Conservation (phyloP, 176 grass and related monocot genomes). For the Guadua angustifolia region DNA sequence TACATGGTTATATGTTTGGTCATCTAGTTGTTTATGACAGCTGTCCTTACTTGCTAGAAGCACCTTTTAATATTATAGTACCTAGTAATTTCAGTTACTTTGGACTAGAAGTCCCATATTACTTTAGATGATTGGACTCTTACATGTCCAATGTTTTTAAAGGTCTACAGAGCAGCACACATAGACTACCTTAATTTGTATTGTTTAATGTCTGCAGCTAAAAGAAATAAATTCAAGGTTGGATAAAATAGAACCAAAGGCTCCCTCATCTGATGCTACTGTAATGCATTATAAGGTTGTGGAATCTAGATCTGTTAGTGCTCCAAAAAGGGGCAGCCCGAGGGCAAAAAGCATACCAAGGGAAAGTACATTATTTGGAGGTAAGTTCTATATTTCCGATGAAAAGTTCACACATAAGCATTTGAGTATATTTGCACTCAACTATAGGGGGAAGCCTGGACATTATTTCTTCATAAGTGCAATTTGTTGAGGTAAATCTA, state of each 20-base stretch:
- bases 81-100: constrained; percentile 8
- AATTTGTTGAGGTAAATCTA: neutral
- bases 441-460: neutral
- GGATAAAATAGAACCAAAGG: constrained; percentile 87
- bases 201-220: constrained; percentile 64
- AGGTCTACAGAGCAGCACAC: constrained; percentile 3
- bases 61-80: constrained; percentile 8
- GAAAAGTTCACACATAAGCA: neutral
- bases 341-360: constrained; percentile 57
- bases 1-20: constrained; percentile 64
- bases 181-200: constrained; percentile 27
- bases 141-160: constrained; percentile 22
- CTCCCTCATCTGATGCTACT: constrained; percentile 61
- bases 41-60: neutral
- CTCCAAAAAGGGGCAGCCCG: constrained; percentile 84
- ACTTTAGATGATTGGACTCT: constrained; percentile 13
- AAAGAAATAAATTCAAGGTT: constrained; percentile 90
- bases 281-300: constrained; percentile 46
- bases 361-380: constrained; percentile 80
- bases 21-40: constrained; percentile 27
- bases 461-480: constrained; percentile 2
- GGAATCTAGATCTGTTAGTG: constrained; percentile 70
- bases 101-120: constrained; percentile 17
- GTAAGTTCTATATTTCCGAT: constrained; percentile 42
- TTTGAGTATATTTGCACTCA: constrained; percentile 30